These are phyloP conservation scores for Dryas alaskensis DNA, from an alignment of 306 rosid genomes.

Conservation along the genomic window DNA sequence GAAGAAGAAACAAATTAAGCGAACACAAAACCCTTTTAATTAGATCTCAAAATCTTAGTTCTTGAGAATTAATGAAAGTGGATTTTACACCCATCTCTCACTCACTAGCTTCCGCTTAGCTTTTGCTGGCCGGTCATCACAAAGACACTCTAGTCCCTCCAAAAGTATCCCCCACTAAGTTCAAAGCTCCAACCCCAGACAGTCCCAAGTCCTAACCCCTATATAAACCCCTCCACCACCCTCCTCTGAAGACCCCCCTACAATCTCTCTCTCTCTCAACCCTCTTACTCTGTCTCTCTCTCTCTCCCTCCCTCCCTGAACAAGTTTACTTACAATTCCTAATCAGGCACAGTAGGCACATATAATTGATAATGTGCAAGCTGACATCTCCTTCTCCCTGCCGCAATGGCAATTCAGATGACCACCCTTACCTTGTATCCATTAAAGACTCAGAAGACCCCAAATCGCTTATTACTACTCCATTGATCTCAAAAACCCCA, in stretches of 20 bases:
- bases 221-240: constrained; percentile 33
- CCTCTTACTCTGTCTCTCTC: constrained; percentile 16
- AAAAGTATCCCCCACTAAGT: constrained; percentile 4
- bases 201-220: constrained; percentile 11
- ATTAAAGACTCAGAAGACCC: neutral
- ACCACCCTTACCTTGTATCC: constrained; percentile 4
- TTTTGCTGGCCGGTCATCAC: constrained; percentile 17
- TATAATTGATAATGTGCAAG: constrained; percentile 22
- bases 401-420: constrained; percentile 22
- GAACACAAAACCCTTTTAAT: neutral
- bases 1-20: neutral
- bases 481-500: constrained; percentile 32
- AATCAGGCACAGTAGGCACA: neutral
- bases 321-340: neutral
- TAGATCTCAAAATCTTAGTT: constrained; percentile 33
- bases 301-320: neutral
- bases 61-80: constrained; percentile 11
- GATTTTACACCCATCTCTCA: constrained; percentile 23
- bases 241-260: constrained; percentile 11
- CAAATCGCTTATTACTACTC: constrained; percentile 8
- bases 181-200: constrained; percentile 2
- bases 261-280: constrained; percentile 1
- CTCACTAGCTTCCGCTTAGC: neutral
- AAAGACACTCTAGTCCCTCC: constrained; percentile 16
- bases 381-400: constrained; percentile 5